These are phyloP conservation scores for Botryobasidium botryosum DNA, from an alignment of 768 basidiomycete genomes.

Conservation along the genomic window DNA sequence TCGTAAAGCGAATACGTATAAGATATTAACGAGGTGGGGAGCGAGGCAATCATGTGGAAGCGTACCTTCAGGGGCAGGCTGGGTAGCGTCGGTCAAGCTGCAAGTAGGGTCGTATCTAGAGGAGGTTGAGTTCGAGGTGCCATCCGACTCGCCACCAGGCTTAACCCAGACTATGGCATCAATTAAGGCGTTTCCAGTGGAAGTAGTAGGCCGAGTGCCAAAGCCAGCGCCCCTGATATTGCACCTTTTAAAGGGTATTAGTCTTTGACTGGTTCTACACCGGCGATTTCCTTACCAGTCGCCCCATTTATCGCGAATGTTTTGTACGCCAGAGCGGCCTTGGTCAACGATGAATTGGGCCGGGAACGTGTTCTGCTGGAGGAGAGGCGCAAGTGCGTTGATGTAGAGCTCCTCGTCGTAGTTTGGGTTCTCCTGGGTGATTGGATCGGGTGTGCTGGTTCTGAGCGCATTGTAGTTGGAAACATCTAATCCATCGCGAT, in stretches of 20 bases:
- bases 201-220: slow-evolving; percentile 12
- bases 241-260: not conserved
- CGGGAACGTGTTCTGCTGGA: slow-evolving; percentile 19
- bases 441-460: slow-evolving; percentile 38
- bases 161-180: slow-evolving; percentile 19
- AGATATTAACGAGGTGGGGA: not conserved
- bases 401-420: slow-evolving; percentile 23
- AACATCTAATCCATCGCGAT: too few relatives aligned
- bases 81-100: slow-evolving; percentile 31
- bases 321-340: slow-evolving; percentile 20
- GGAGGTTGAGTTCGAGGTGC: slow-evolving; percentile 38
- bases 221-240: slow-evolving; percentile 14
- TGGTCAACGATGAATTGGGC: slow-evolving; percentile 26
- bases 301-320: slow-evolving; percentile 15
- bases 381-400: slow-evolving; percentile 19
- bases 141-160: slow-evolving; percentile 51
- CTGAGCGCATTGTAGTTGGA: slow-evolving; percentile 25
- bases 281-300: slow-evolving; percentile 22
- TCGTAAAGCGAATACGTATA: not conserved
- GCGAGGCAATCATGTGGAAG: not conserved
- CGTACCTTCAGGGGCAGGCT: slow-evolving; percentile 34
- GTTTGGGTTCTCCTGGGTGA: slow-evolving; percentile 38
- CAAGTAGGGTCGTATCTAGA: slow-evolving; percentile 36
- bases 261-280: not conserved
- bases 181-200: slow-evolving; percentile 3